Evolutionary conservation across 2,329 filamentous ascomycete genomes (phyloP), one percentile per base, ranked within the genome.

Genomic region (Corniculantispora saksenae): DNA sequence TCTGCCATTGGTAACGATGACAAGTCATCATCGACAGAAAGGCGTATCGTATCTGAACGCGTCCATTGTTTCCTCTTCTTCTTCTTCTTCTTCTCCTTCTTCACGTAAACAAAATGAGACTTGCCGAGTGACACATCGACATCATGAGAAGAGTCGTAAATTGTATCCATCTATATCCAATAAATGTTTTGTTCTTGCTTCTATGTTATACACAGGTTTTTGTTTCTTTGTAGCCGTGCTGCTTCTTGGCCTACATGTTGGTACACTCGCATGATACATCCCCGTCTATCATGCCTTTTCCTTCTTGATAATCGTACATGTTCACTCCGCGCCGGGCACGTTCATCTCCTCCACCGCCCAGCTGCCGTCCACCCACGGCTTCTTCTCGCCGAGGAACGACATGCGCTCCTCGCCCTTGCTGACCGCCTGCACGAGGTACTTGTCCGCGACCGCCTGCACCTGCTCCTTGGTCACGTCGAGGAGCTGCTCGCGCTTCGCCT

Each of bases 391-490:
- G 4, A 99, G 82, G 67, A 98, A 90, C 25, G 90, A 87, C 27
- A 89, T 81, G 61, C 87, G 86, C 65, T 89, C 88, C 67, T 87
- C 78, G 45, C 83, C 80, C 63, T 84, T 85, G 23, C 83, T 83
- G 10, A 90, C 79, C 6, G 83, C 83, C 54, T 92, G 86, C 32
- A 96, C 89, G 17, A 97, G 82, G 75, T 93, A 97, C 71, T 88
- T 86, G 71, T 97, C 89, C 0, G 95, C 95, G 15, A 89, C 94
- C 50, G 89, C 84, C 67, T 89, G 89, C 12, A 99, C 91, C 71
- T 97, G 89, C 68, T 90, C 86, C 67, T 88, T 89, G 3, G 86
- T 92, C 47, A 97, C 94, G 75, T 97, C 94, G 4, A 99, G 84
- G 65, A 99, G 83, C 73, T 91, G 89, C 77, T 95, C 91, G 70